These are phyloP conservation scores for Hanseniaspora gamundiae DNA, from an alignment of 1,139 yeast genomes.

Conservation along the genomic window DNA sequence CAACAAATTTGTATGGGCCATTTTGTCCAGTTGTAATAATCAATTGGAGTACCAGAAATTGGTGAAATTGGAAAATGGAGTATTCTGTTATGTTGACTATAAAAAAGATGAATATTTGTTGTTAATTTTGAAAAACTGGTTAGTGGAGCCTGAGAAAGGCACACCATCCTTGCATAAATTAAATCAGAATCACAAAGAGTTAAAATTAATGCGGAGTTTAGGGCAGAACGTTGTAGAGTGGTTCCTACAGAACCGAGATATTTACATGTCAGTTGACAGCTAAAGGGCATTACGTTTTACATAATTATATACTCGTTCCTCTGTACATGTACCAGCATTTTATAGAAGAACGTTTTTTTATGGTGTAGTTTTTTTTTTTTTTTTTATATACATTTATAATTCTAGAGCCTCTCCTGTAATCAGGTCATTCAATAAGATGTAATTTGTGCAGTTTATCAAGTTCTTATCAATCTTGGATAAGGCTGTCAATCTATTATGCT, in stretches of 20 bases:
- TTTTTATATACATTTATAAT: not conserved
- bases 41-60: constrained; percentile 17
- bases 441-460: not conserved
- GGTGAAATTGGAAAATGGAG: constrained; percentile 21
- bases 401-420: constrained; percentile 16
- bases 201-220: constrained; percentile 12
- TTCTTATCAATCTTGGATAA: not conserved
- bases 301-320: not conserved
- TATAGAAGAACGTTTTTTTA: too few relatives aligned
- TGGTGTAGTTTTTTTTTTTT: too few relatives aligned
- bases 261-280: not conserved
- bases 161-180: not conserved
- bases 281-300: not conserved
- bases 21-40: not conserved
- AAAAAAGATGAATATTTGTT: constrained; percentile 12
- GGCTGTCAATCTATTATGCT: not conserved
- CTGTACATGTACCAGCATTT: not conserved
- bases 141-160: constrained; percentile 3
- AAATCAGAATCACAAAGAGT: constrained; percentile 1
- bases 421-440: constrained; percentile 12
- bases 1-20: not conserved
- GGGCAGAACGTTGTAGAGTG: constrained; percentile 16
- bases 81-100: constrained; percentile 18
- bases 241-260: constrained; percentile 13
- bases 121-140: constrained; percentile 22